Percentiles rank a stretch among this genome's conserved stretches.
Conservation (phyloP, 257 asterid species). For the Plantago elongata region DNA sequence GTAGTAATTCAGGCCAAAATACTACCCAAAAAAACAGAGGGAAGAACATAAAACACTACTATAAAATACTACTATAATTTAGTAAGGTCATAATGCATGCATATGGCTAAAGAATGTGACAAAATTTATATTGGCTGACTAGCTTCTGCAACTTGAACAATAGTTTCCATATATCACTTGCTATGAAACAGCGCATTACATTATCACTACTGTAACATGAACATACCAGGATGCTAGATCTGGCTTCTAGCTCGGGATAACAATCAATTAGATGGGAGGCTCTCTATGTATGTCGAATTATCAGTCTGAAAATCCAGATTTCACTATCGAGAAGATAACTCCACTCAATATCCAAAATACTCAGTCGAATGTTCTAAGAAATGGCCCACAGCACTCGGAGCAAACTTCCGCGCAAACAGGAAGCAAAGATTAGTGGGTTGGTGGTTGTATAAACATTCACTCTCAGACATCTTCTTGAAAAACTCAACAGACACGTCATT, state of each 20-base stretch:
- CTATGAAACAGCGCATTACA: slow-evolving; percentile 11
- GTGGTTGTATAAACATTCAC: slow-evolving; percentile 52
- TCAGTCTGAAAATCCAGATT: not conserved
- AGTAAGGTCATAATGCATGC: no score
- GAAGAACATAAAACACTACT: not conserved
- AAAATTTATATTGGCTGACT: not conserved
- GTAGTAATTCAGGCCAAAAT: not conserved
- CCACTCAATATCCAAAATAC: slow-evolving; percentile 52
- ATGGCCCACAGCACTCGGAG: slow-evolving; percentile 68
- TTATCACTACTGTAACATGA: not conserved
- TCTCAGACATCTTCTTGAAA: slow-evolving; percentile 43
- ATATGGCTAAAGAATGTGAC: not conserved
- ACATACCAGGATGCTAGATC: slow-evolving; percentile 14
- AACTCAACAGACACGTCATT: slow-evolving; percentile 41
- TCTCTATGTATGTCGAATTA: not conserved
- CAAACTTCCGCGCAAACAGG: slow-evolving; percentile 75
- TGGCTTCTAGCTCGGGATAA: slow-evolving; percentile 1
- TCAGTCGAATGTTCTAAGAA: slow-evolving; percentile 51
- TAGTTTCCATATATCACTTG: slow-evolving; percentile 9
- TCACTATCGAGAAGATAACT: not conserved
- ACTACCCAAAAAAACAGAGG: not conserved
- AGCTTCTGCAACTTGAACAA: not conserved
- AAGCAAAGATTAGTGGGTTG: slow-evolving; percentile 66
- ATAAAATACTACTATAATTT: no score
- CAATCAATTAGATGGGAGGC: not conserved